phyloP scores from a whole-genome alignment of 106 monocot species.

The Phalaenopsis aphrodite region DNA sequence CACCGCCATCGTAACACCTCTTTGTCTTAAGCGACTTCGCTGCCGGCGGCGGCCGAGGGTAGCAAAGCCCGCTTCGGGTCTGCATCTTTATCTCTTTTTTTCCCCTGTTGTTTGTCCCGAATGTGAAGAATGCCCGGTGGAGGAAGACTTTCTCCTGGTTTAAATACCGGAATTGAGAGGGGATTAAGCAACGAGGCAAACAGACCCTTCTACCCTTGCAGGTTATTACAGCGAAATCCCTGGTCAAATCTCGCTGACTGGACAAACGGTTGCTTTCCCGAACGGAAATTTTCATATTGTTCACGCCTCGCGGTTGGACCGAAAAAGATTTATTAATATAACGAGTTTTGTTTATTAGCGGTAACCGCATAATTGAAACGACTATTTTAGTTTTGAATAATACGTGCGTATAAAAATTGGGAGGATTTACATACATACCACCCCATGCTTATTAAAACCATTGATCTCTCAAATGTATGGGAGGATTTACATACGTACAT shows the following conservation, averaged over 20 bases:
- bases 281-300: not conserved
- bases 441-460: too few species aligned
- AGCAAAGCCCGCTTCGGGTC: not conserved
- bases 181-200: not conserved
- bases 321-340: not conserved
- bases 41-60: not conserved
- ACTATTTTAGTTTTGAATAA: not conserved
- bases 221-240: not conserved
- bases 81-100: slow-evolving; percentile 1
- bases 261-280: not conserved
- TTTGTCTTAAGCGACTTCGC: not conserved
- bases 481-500: too few species aligned
- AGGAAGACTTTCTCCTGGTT: not conserved
- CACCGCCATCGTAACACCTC: not conserved
- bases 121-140: not conserved
- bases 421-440: too few species aligned
- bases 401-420: too few species aligned
- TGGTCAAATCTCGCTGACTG: slow-evolving; percentile 1
- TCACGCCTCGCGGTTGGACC: not conserved
- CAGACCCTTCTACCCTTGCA: not conserved
- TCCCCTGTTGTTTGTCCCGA: not conserved
- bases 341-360: not conserved
- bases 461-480: too few species aligned
- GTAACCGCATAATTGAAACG: not conserved
- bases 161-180: not conserved